Percentiles rank a stretch among this genome's conserved stretches.
phyloP scores from a whole-genome alignment of 2,329 filamentous ascomycete species.

The Akanthomyces muscarius region DNA sequence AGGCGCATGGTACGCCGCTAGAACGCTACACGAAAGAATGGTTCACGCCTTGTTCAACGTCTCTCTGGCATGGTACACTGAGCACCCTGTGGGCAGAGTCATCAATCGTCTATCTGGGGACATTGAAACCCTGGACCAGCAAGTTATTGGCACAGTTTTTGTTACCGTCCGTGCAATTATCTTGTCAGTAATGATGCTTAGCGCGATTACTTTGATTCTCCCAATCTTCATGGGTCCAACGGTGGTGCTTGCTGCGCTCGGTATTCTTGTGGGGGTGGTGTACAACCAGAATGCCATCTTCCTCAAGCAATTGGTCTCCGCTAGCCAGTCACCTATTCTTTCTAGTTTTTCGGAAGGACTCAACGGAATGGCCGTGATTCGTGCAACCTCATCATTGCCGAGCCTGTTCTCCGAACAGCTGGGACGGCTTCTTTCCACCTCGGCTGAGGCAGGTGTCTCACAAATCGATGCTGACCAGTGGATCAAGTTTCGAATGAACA shows the following conservation, averaged over 20 bases:
- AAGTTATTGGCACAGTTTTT: conserved; percentile 43
- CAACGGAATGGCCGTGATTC: conserved; percentile 47
- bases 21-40: conserved; percentile 47
- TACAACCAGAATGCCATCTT: conserved; percentile 47
- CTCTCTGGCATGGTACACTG: conserved; percentile 54
- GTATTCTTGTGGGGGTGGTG: conserved; percentile 45
- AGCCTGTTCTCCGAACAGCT: conserved; percentile 44
- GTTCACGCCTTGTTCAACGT: conserved; percentile 50
- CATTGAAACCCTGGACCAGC: conserved; percentile 51
- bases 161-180: conserved; percentile 38
- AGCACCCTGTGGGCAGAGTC: conserved; percentile 48
- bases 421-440: conserved; percentile 42
- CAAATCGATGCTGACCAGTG: conserved; percentile 50
- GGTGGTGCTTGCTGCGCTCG: conserved; percentile 45
- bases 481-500: conserved; percentile 52
- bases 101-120: conserved; percentile 55
- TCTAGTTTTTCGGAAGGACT: conserved; percentile 53
- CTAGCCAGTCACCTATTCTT: conserved; percentile 51
- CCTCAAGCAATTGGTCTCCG: conserved; percentile 42
- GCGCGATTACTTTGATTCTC: conserved; percentile 46
- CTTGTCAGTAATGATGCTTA: conserved; percentile 43
- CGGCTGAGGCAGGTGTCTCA: conserved; percentile 43
- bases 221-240: conserved; percentile 30
- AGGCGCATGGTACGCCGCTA: conserved; percentile 53
- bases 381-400: conserved; percentile 46